Base-by-base conservation (phyloP, 306 rosid genomes). In the barrel medic (Medicago truncatula) region DNA sequence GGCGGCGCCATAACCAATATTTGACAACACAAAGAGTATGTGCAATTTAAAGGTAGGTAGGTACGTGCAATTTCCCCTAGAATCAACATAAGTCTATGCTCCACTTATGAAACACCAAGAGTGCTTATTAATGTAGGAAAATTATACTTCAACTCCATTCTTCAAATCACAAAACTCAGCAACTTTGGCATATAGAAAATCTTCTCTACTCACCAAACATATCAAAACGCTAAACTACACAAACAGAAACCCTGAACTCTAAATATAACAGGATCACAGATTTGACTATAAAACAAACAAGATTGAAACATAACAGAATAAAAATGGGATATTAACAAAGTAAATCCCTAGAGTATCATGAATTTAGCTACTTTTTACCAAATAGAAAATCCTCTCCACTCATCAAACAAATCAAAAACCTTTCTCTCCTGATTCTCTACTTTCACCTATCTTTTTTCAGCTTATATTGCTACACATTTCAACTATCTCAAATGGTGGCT, bases 141-240 rank as follows among this genome's bases (percentile, higher is more conserved):
- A 54, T 12, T 59, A 61, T 69, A 17, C 67, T 49, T 60, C 63
- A 69, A 60, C 9, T 69, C 53, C 73, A 63, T 53, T 70, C 44
- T 15, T 75, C 49, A 15, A 57, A 65, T 79, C 58, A 67, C 59
- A 56, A 71, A 44, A 34, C 50, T 39, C 64, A 31, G 57, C 3
- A 69, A 78, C 66, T 44, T 41, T 20, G 47, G 4, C 59, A 64
- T 46, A 36, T 31, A 79, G n/a, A 65, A n/a, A 20, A 8, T 57
- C 18, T 46, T 56, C 6, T 23, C 34, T 21, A 36, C 43, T 15
- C 17, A 47, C 11, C 71, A 16, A 39, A 68, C 64, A n/a, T 60
- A 61, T 21, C 36, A 38, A 67, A 18, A 73, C 18, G n/a, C 64
- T 40, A 28, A 28, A 28, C 31, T 28, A 28, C 31, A 28, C 31